Percentiles rank a stretch among this genome's conserved stretches.
Conservation (phyloP, 768 basidiomycete genomes). For the Amyloporia xantha region DNA sequence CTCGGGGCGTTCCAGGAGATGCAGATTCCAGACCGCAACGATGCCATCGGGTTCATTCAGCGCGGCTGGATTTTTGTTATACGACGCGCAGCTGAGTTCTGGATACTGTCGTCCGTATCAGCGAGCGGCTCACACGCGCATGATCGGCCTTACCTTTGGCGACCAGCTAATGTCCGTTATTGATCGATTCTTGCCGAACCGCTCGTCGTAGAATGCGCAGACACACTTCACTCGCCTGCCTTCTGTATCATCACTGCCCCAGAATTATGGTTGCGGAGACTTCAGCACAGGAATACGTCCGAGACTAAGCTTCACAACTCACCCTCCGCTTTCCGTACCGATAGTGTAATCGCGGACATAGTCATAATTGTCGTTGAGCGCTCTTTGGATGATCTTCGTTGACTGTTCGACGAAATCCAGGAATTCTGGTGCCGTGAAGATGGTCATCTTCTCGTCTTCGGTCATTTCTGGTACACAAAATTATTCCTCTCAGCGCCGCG, state of each 20-base stretch:
- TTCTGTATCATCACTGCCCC: slow-evolving; percentile 77
- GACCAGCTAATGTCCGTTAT: slow-evolving; percentile 99
- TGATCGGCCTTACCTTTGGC: slow-evolving; percentile 59
- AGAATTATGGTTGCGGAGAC: slow-evolving; percentile 2
- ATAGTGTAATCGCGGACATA: slow-evolving; percentile 97
- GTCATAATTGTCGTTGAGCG: slow-evolving; percentile 92
- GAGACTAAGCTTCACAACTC: too few relatives aligned
- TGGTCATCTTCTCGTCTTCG: slow-evolving; percentile 76
- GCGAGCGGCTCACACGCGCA: not conserved
- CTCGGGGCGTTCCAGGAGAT: slow-evolving; percentile 90
- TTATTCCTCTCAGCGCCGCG: too few relatives aligned
- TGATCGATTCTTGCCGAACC: slow-evolving; percentile 86
- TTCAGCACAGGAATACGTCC: too few relatives aligned
- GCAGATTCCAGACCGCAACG: slow-evolving; percentile 96
- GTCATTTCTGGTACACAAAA: slow-evolving; percentile 68
- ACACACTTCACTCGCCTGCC: slow-evolving; percentile 86
- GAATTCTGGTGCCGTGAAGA: slow-evolving; percentile 86
- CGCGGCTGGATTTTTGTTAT: slow-evolving; percentile 94
- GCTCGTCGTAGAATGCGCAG: slow-evolving; percentile 91
- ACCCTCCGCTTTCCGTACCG: slow-evolving; percentile 79
- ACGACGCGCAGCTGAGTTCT: slow-evolving; percentile 91
- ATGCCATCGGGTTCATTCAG: slow-evolving; percentile 96
- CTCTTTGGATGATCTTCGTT: slow-evolving; percentile 91
- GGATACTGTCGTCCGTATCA: slow-evolving; percentile 58
- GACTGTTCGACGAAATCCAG: slow-evolving; percentile 91